Base-by-base conservation (phyloP, 108 stramenopile genomes). In the Craspedostauros australis region DNA sequence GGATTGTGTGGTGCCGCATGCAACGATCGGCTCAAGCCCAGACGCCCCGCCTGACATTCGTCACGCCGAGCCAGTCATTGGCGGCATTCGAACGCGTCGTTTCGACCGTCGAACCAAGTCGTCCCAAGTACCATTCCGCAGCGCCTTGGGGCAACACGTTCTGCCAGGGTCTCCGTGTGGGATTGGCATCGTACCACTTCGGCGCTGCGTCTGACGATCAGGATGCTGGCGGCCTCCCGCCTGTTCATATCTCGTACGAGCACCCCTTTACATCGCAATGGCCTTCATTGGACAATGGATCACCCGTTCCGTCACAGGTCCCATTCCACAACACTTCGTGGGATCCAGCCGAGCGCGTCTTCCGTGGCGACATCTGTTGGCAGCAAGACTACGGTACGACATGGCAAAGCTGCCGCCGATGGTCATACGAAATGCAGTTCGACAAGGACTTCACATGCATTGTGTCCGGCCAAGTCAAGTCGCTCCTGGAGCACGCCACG, bases 181-280 rank as follows among this genome's bases (percentile, higher is more conserved):
- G 86, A 15, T 50, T 84, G 9, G 86, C 86, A 24, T 88, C 82
- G 15, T 88, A 88, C 56, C 86, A 88, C 50, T 88, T 88, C 54
- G 31, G 52, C 12, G 57, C 49, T 21, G 12, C 31, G 2, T 16
- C 18, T 4, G 24, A 41, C 36, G 43, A 57, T 15, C 18, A 50
- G 5, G 18, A 50, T 51, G 54, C 26, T 26, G 60, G 48, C 7
- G 28, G 38, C n/a, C 33, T 34, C 11, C 11, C 38, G 12, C 16
- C 31, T n/a, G 80, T 68, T 0, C 84, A 84, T 39, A 88, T 88
- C 47, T 79, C 75, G 19, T 88, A 88, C 46, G 86, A 88, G 47
- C 68, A 78, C 50, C 66, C 70, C 3, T 20, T 25, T 34, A 71
- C 72, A 4, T 32, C 45, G 7, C 29, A 64, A 18, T 88, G 86